phyloP scores from a whole-genome alignment of 2,329 filamentous ascomycete species.

The Rhynchosporium graminicola region DNA sequence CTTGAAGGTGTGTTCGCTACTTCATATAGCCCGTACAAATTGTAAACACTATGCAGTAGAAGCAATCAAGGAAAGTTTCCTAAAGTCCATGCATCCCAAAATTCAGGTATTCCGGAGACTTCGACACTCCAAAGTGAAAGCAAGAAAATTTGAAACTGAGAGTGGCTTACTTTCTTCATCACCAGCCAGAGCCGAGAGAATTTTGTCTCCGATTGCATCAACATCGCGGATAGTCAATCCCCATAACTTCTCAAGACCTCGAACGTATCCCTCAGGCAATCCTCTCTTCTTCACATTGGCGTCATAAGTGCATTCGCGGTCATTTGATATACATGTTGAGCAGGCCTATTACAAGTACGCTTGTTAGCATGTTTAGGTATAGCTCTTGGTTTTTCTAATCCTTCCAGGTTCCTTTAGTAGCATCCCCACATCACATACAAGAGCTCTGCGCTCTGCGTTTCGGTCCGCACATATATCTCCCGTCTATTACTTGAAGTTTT shows the following conservation, averaged over 20 bases:
- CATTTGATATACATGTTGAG: constrained; percentile 57
- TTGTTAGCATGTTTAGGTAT: constrained; percentile 3
- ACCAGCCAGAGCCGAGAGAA: constrained; percentile 49
- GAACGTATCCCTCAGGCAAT: constrained; percentile 77
- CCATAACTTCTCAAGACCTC: constrained; percentile 65
- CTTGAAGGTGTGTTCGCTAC: neutral
- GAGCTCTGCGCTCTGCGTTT: too few species aligned
- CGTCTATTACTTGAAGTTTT: neutral
- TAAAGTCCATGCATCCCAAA: neutral
- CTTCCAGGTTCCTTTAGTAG: too few species aligned
- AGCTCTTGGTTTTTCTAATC: neutral
- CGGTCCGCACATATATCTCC: too few species aligned
- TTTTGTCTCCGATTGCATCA: constrained; percentile 49
- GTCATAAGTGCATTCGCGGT: constrained; percentile 62
- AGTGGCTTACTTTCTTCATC: constrained; percentile 39
- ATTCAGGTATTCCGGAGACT: neutral
- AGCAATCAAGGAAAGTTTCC: too few species aligned
- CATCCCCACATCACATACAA: too few species aligned
- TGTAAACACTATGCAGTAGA: too few species aligned
- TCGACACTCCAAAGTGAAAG: neutral
- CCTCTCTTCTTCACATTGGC: constrained; percentile 74
- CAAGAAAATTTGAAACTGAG: neutral
- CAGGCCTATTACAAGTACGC: constrained; percentile 46
- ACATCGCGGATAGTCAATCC: constrained; percentile 55
- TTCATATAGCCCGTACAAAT: too few species aligned